Evolutionary conservation across 371 early-diverging fungal species (phyloP), one percentile per base, ranked within the genome.

Genomic region (Mucor indicus): DNA sequence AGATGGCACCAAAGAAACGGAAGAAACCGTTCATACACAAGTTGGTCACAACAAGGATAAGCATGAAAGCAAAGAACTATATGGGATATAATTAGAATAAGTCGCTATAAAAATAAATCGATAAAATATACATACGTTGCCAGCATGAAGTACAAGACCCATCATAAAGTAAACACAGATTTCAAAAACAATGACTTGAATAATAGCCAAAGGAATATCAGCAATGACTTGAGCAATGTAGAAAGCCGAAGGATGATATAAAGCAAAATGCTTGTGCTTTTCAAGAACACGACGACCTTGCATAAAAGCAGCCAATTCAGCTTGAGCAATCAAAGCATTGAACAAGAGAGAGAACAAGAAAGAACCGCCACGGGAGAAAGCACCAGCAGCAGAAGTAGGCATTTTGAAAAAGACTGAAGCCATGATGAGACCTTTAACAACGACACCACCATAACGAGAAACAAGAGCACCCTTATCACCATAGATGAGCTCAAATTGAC

Each of bases 331-430:
- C 23, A 85, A 69, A 30, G 83, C 67, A 44, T 77, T 83, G 64
- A 83, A 81, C 32, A 83, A 60, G 19, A 83, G 64, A 44, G 77
- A 69, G 40, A 81, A 80, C 50, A 82, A 79, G 23, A 85, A 53
- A 37, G 80, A 81, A 66, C 90, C 90, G 45, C 88, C 87, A 42
- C 91, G 84, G 10, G 84, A 80, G 64, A 87, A 89, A 51, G 84
- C 79, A 38, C 89, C 87, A 22, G 55, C 49, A 10, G 73, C 68
- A 50, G 61, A 61, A 2, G 36, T 40, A 6, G 85, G 83, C 50
- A 87, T 63, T 50, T 63, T 56, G 41, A 67, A 81, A 59, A 86
- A 89, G 19, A 82, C 77, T 9, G 85, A 82, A 24, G 87, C 88
- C 57, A 83, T 80, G 39, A 89, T 81, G 22, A 85, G 58, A 44